Percentiles rank a stretch among this genome's conserved stretches.
These are phyloP conservation scores for Globisporangium paroecandrum DNA, from an alignment of 352 stramenopile genomes.

Conservation along the genomic window DNA sequence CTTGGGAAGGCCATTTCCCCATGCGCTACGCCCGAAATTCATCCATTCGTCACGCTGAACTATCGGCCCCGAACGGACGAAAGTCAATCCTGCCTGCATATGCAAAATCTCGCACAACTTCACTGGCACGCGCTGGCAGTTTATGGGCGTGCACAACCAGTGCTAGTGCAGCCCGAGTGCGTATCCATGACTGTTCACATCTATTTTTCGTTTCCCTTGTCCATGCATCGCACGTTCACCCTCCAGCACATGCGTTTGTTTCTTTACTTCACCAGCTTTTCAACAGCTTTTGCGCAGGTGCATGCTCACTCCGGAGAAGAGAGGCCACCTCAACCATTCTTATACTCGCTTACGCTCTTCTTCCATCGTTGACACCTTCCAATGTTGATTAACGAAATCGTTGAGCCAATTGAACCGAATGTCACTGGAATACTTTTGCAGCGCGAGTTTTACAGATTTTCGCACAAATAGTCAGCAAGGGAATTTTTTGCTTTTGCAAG, in stretches of 20 bases:
- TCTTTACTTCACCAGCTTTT: not conserved
- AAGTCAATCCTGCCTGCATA: no score
- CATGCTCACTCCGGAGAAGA: not conserved
- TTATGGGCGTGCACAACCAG: no score
- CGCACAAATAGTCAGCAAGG: no score
- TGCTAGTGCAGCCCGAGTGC: no score
- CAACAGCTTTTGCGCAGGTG: not conserved
- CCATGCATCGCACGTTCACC: not conserved
- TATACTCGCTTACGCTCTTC: not conserved
- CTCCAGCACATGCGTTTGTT: not conserved
- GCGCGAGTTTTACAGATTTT: not conserved
- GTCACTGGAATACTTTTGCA: slow-evolving; percentile 3
- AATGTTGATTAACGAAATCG: not conserved
- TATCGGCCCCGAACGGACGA: no score
- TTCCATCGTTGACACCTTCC: not conserved
- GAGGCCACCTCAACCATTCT: not conserved
- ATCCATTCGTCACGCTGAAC: no score
- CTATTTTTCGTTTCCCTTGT: not conserved
- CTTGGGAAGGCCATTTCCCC: no score
- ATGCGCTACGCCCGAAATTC: no score
- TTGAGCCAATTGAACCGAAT: slow-evolving; percentile 2
- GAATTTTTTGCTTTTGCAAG: not conserved
- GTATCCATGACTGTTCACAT: not conserved
- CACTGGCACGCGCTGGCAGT: no score
- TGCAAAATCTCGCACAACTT: no score